Evolutionary conservation across 768 basidiomycete genomes (phyloP), one percentile per base, ranked within the genome.

Genomic region (Psilocybe sp.): DNA sequence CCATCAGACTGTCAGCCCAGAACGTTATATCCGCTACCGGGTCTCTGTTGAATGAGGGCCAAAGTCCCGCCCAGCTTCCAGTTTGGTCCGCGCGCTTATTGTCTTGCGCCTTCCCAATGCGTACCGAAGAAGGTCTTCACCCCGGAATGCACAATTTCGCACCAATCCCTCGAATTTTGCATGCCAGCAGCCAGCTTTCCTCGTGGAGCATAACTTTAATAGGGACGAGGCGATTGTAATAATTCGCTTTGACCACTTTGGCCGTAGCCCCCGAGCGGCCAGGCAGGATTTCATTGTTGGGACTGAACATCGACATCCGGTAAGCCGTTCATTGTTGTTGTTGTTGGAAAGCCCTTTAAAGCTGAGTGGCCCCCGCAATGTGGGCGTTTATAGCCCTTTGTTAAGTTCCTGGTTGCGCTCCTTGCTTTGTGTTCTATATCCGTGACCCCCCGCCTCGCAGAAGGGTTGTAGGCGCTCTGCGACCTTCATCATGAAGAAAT

Each of bases 121-220:
- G 53, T 54, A 56, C 57, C 54, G 37, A 54, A 36, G 43, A 46
- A 49, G 54, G 33, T 28, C 16, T 36, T 36, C 56, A 62, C 60
- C 61, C 64, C 64, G 60, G 60, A 70, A 68, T 69, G 69, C 49
- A 55, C 32, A 33, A 11, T 53, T 57, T 57, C 55, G 60, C 61
- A 62, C 60, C 57, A 57, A 65, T 56, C 49, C 55, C 48, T 38
- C 50, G 56, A 57, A 58, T 59, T 62, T 60, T 51, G 52, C 63
- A 49, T 61, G 58, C 60, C 63, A 63, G 55, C 53, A 58, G 51
- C 51, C 56, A 52, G 49, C 34, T 53, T 54, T 60, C 69, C 69
- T 70, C 69, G 63, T 72, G 70, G 63, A 52, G 50, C 50, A 57
- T 63, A 70, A 69, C 67, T 68, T 60, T 60, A 67, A 63, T 57